These are phyloP conservation scores for Uncinocarpus reesii DNA, from an alignment of 2,329 filamentous ascomycete genomes.

Conservation along the genomic window DNA sequence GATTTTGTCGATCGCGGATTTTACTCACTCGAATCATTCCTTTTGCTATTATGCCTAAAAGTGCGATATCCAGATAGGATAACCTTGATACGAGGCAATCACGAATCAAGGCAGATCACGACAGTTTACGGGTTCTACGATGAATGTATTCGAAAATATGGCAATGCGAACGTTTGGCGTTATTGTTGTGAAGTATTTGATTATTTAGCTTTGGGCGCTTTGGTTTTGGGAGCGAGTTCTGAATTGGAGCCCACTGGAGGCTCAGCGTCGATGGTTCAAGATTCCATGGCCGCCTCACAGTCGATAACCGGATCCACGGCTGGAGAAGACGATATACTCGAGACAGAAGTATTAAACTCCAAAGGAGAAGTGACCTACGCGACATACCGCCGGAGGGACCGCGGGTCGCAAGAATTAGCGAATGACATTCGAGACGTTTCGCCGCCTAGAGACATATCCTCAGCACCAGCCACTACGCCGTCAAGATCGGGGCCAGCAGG, in stretches of 20 bases:
- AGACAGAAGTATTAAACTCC: conserved; percentile 87
- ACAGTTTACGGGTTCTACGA: conserved; percentile 99
- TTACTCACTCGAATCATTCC: conserved; percentile 98
- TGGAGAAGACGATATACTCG: conserved; percentile 58
- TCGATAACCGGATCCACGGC: conserved; percentile 2
- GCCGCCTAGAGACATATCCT: conserved; percentile 34
- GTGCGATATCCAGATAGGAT: conserved; percentile 92
- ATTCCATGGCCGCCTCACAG: conserved; percentile 4
- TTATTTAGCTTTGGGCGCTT: conserved; percentile 88
- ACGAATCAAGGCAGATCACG: conserved; percentile 93
- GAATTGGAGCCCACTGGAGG: conserved; percentile 49
- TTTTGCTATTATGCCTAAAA: conserved; percentile 91
- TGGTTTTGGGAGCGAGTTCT: conserved; percentile 86
- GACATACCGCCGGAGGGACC: conserved; percentile 29
- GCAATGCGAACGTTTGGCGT: conserved; percentile 97
- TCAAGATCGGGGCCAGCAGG: conserved; percentile 62
- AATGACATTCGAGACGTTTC: conserved; percentile 31
- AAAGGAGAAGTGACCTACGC: conserved; percentile 64
- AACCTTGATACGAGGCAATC: conserved; percentile 92
- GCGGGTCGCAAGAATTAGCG: conserved; percentile 27
- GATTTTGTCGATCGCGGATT: conserved; percentile 98
- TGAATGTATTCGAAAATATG: conserved; percentile 94
- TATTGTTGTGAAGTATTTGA: conserved; percentile 99
- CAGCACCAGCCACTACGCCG: conserved; percentile 36
- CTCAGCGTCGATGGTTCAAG: conserved; percentile 37